Conservation (phyloP, 116 monocot species). For the Posidonia oceanica region DNA sequence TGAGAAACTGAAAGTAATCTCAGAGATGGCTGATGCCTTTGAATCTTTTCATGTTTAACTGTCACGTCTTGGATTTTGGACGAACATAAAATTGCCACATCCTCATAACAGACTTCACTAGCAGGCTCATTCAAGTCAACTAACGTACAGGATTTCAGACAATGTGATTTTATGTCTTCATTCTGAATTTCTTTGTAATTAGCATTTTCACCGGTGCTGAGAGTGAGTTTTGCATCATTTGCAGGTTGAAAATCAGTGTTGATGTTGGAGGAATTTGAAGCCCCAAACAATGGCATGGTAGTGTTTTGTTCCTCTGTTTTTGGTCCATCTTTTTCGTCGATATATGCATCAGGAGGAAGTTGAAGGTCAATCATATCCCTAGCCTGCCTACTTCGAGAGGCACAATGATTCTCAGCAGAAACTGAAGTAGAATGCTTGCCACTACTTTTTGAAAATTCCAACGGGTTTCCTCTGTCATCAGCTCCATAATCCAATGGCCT, state of each 20-base stretch:
- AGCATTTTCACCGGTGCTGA: slow-evolving; percentile 11
- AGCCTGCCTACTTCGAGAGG: slow-evolving; percentile 2
- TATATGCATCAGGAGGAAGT: slow-evolving; percentile 48
- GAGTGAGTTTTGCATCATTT: slow-evolving; percentile 24
- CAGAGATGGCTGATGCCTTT: background rate
- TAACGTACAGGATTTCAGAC: background rate
- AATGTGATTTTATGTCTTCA: slow-evolving; percentile 6
- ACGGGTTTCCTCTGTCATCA: no score
- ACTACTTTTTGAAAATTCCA: slow-evolving; percentile 12
- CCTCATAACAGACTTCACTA: slow-evolving; percentile 12
- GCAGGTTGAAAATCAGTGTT: slow-evolving; percentile 9
- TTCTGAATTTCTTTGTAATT: background rate
- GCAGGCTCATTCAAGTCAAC: slow-evolving; percentile 54
- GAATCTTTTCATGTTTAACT: slow-evolving; percentile 9
- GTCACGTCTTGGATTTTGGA: background rate
- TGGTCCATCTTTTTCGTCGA: slow-evolving; percentile 25
- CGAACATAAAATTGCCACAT: slow-evolving; percentile 6
- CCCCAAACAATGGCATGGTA: slow-evolving; percentile 10
- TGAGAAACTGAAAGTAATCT: slow-evolving; percentile 15
- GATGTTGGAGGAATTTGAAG: slow-evolving; percentile 6
- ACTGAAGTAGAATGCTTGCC: slow-evolving; percentile 15
- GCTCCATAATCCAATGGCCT: no score
- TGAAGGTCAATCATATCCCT: slow-evolving; percentile 47
- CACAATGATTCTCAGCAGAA: slow-evolving; percentile 10
- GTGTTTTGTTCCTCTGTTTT: slow-evolving; percentile 11